These are phyloP conservation scores for Macrocybe gigantea DNA, from an alignment of 768 basidiomycete genomes.

Conservation along the genomic window DNA sequence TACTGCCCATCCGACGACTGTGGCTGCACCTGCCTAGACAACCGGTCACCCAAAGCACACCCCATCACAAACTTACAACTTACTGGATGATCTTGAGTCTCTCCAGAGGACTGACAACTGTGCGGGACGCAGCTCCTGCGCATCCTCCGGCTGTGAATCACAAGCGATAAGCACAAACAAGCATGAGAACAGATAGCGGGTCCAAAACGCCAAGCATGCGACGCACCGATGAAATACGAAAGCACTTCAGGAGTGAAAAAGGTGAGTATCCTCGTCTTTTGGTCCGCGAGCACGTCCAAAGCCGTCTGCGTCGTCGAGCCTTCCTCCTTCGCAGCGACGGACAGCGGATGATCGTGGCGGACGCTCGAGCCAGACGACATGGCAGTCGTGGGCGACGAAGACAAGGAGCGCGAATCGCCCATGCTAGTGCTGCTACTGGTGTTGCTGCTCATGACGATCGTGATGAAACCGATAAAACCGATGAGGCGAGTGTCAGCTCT, in stretches of 20 bases:
- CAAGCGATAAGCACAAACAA: neutral
- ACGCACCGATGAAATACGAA: conserved; percentile 39
- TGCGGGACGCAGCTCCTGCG: conserved; percentile 70
- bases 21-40: conserved; percentile 82
- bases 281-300: too few species aligned
- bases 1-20: conserved; percentile 59
- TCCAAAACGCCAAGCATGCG: neutral
- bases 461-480: too few species aligned
- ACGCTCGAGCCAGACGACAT: too few species aligned
- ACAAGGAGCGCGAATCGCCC: too few species aligned
- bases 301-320: too few species aligned
- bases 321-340: too few species aligned
- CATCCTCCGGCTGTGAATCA: conserved; percentile 41
- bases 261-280: conserved; percentile 7
- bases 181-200: conserved; percentile 5
- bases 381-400: too few species aligned
- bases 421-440: too few species aligned
- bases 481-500: too few species aligned
- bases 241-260: conserved; percentile 32
- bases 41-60: conserved; percentile 1
- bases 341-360: too few species aligned
- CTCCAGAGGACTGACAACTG: conserved; percentile 89
- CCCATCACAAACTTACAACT: conserved; percentile 22
- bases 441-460: too few species aligned
- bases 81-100: conserved; percentile 96